Evolutionary conservation across 441 rosid species (phyloP).

Genomic region (Syzygium syzygioides): DNA sequence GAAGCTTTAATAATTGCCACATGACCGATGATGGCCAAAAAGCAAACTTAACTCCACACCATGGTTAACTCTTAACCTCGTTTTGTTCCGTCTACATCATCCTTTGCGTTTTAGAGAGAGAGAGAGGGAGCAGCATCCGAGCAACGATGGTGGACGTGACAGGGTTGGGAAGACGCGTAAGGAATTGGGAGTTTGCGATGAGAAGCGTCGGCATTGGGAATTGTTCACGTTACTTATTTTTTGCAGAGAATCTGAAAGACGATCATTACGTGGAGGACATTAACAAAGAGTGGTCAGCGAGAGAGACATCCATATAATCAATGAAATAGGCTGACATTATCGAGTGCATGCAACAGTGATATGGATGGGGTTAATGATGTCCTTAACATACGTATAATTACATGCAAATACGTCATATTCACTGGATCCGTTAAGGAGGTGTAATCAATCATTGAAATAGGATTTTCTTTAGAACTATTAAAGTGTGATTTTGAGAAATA

Average conservation of each 20-base stretch:
- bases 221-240: neutral
- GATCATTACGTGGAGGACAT: neutral
- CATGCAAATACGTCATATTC: neutral
- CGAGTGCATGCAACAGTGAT: neutral
- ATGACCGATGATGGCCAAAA: rapidly evolving
- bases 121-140: rapidly evolving
- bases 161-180: too few species aligned
- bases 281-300: neutral
- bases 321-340: neutral
- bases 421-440: neutral
- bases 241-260: neutral
- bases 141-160: neutral
- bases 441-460: neutral
- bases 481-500: neutral
- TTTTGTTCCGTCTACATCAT: neutral
- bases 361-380: too few species aligned
- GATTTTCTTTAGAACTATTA: too few species aligned
- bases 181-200: neutral
- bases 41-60: neutral
- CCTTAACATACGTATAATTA: neutral
- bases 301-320: neutral
- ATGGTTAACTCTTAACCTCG: rapidly evolving
- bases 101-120: neutral
- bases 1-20: too few species aligned
- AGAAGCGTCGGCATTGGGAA: neutral